Evolutionary conservation across 2,329 filamentous ascomycete species (phyloP).

Genomic region (Pseudogymnoascus sp.): DNA sequence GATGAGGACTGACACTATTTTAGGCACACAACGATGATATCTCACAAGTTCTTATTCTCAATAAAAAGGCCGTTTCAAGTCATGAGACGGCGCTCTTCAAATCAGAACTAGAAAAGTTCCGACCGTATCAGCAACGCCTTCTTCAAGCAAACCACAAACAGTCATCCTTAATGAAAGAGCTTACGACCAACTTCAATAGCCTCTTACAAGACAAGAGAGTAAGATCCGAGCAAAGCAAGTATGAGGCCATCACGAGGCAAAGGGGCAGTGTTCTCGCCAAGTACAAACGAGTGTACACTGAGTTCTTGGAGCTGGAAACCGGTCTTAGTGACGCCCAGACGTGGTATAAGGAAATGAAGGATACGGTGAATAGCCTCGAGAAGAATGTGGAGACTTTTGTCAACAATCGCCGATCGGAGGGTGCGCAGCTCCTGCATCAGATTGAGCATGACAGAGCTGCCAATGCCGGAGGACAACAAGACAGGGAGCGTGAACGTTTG

Average conservation of each 20-base stretch:
- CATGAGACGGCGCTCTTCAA: slow-evolving; percentile 91
- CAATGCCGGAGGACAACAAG: slow-evolving; percentile 39
- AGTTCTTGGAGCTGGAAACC: slow-evolving; percentile 81
- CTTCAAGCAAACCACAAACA: slow-evolving; percentile 95
- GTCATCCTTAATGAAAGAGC: slow-evolving; percentile 85
- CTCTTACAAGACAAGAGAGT: slow-evolving; percentile 92
- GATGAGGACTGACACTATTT: not conserved
- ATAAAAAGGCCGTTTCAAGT: slow-evolving; percentile 92
- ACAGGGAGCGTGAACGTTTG: slow-evolving; percentile 77
- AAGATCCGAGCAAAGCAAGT: slow-evolving; percentile 87
- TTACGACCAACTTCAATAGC: slow-evolving; percentile 78
- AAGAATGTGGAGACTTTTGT: slow-evolving; percentile 98
- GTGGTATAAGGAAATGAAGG: slow-evolving; percentile 94
- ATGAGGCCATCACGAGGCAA: slow-evolving; percentile 79
- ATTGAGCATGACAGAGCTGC: slow-evolving; percentile 44
- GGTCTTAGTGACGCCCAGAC: slow-evolving; percentile 81
- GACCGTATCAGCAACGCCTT: slow-evolving; percentile 83
- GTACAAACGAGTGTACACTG: slow-evolving; percentile 87
- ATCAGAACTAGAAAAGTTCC: slow-evolving; percentile 93
- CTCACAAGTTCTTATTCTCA: slow-evolving; percentile 90
- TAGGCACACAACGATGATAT: slow-evolving; percentile 96
- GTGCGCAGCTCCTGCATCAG: slow-evolving; percentile 76
- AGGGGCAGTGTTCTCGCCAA: slow-evolving; percentile 71
- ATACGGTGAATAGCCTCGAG: slow-evolving; percentile 82
- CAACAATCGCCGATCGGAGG: slow-evolving; percentile 85